Base-by-base conservation (phyloP, 129 eudicot genomes). In the Pulicaria dysenterica region DNA sequence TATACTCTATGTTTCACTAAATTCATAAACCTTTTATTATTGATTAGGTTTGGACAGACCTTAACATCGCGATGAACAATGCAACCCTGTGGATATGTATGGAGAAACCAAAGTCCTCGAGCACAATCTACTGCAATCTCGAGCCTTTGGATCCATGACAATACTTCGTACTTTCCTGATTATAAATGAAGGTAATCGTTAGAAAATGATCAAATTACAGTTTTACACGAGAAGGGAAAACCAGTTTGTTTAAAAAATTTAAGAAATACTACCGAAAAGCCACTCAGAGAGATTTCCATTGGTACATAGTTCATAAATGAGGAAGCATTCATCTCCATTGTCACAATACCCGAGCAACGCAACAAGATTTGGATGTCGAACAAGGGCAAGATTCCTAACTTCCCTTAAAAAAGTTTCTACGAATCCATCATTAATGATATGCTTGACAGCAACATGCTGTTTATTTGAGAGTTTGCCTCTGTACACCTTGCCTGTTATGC, bases 41-140 rank as follows among this genome's bases (percentile, higher is more conserved):
- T 12, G n/a, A 49, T 39, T 38, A 19, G 31, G 41, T 65, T n/a
- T 40, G 11, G 59, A 48, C 74, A 34, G 8, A 85, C 94, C 94
- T 88, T 85, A 75, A 88, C 77, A 64, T 85, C 90, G 1, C 88
- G 87, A 70, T 88, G 94, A 67, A 82, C 86, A 50, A 88, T 88
- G 82, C 85, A 82, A 39, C 90, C 90, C 45, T 78, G 76, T 40
- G 82, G 76, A 80, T 84, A 84, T 5, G 87, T 82, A 56, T 88
- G 94, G 38, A 88, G 90, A 74, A 79, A 88, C 84, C 87, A 84
- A 24, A 88, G 90, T 82, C 94, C 94, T 65, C 79, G 73, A 48
- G 94, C 90, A 56, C 83, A 67, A 58, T 85, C 87, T 38, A 85
- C 63, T 3, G 88, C 87, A 34, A 85, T 85, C 75, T 74, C 77